Conservation (phyloP, 441 rosid genomes). For the Isatis lusitanica region DNA sequence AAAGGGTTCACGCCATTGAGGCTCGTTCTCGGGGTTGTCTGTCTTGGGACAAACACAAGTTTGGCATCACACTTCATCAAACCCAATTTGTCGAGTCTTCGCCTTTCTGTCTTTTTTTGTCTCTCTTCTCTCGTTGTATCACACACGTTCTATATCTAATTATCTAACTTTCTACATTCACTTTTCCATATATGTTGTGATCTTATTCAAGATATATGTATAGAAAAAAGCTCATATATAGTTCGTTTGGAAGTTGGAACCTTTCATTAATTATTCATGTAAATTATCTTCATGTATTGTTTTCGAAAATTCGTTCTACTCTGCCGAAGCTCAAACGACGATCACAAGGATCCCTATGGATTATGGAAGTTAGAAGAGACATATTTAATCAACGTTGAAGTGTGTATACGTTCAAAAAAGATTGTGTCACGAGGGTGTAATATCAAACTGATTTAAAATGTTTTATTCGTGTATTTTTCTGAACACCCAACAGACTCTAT, state of each 20-base stretch:
- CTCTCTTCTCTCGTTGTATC: not conserved
- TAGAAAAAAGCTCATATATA: not conserved
- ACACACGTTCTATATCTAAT: slow-evolving; percentile 8
- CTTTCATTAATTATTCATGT: not conserved
- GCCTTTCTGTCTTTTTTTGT: slow-evolving; percentile 29
- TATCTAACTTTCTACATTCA: not conserved
- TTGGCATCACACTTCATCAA: slow-evolving; percentile 38
- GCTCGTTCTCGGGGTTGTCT: slow-evolving; percentile 42
- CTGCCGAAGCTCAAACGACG: not conserved
- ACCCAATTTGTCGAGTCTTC: slow-evolving; percentile 27
- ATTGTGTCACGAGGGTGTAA: not conserved
- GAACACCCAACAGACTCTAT: not conserved
- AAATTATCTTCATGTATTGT: not conserved
- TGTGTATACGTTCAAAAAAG: not conserved
- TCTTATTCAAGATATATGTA: not conserved
- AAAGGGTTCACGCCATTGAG: slow-evolving; percentile 38
- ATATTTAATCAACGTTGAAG: not conserved
- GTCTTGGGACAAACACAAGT: slow-evolving; percentile 35
- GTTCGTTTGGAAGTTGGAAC: not conserved
- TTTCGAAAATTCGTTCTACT: not conserved
- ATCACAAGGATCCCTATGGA: not conserved
- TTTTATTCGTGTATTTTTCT: not conserved
- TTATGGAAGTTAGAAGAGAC: not conserved
- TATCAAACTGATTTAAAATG: not conserved
- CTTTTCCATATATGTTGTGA: not conserved